phyloP scores from a whole-genome alignment of 2,329 filamentous ascomycete genomes.

The Coniochaeta hoffmannii region DNA sequence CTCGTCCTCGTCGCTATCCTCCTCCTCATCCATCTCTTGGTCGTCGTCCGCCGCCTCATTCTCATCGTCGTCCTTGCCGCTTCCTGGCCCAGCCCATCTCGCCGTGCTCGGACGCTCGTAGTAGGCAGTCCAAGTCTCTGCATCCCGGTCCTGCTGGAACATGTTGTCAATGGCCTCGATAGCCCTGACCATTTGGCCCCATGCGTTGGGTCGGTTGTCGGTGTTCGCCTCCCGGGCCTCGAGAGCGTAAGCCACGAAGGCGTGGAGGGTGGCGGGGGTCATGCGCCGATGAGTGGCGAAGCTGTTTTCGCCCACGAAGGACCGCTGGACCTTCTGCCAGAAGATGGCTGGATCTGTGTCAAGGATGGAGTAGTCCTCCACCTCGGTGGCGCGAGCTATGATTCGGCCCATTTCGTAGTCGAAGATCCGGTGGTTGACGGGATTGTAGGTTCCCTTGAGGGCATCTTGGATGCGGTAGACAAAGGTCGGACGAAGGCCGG shows the following conservation, averaged over 20 bases:
- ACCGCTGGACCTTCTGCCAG: neutral
- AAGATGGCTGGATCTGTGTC: neutral
- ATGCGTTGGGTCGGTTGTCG: neutral
- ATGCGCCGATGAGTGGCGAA: neutral
- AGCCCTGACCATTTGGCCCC: neutral
- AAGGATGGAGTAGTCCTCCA: neutral
- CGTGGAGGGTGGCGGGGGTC: neutral
- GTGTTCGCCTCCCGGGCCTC: neutral
- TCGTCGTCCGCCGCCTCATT: neutral
- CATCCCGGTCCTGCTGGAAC: neutral
- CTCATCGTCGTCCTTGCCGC: neutral
- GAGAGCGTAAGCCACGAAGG: neutral
- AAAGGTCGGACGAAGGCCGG: neutral
- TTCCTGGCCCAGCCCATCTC: too few species aligned
- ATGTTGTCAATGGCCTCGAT: neutral
- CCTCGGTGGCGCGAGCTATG: neutral
- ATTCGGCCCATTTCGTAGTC: neutral
- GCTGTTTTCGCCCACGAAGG: neutral
- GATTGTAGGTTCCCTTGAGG: neutral
- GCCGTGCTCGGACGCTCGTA: neutral
- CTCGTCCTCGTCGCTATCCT: neutral
- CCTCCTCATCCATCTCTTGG: neutral
- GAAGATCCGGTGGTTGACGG: neutral
- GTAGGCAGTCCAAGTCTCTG: neutral
- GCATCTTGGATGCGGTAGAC: neutral